Percentiles rank a stretch among this genome's conserved stretches.
Conservation (phyloP, 2,329 filamentous ascomycete genomes). For the Bipolaris oryzae region DNA sequence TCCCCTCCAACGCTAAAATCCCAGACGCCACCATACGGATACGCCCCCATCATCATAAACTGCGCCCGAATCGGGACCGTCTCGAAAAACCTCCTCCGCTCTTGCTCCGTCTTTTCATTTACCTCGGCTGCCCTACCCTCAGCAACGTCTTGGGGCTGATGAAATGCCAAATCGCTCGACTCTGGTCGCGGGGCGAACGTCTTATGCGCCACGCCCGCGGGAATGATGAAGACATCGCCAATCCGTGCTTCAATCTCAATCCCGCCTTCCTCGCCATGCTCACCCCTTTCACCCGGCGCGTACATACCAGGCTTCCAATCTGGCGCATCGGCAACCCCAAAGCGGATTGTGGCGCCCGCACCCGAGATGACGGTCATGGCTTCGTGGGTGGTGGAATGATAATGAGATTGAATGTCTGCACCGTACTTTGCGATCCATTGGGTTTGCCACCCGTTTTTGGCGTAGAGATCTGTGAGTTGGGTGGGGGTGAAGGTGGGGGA, state of each 20-base stretch:
- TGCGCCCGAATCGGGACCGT: constrained; percentile 47
- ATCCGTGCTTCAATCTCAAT: constrained; percentile 56
- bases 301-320: constrained; percentile 8
- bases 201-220: constrained; percentile 63
- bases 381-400: constrained; percentile 62
- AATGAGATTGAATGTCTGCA: constrained; percentile 61
- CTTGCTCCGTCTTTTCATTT: constrained; percentile 38
- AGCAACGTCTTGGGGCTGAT: constrained; percentile 52
- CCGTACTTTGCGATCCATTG: constrained; percentile 66
- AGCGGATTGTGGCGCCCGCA: constrained; percentile 58
- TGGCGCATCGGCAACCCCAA: constrained; percentile 59
- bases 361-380: constrained; percentile 64
- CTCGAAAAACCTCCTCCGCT: constrained; percentile 44
- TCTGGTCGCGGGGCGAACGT: constrained; percentile 54
- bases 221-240: constrained; percentile 66
- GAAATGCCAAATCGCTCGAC: constrained; percentile 45
- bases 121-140: constrained; percentile 22
- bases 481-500: constrained; percentile 31
- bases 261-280: constrained; percentile 55
- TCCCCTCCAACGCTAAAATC: constrained; percentile 58
- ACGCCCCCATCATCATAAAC: constrained; percentile 65
- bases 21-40: constrained; percentile 58
- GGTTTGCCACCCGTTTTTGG: constrained; percentile 58
- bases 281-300: constrained; percentile 51
- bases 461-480: constrained; percentile 54